Evolutionary conservation across 2,329 filamentous ascomycete genomes (phyloP).

Genomic region (Ophiobolus disseminans): DNA sequence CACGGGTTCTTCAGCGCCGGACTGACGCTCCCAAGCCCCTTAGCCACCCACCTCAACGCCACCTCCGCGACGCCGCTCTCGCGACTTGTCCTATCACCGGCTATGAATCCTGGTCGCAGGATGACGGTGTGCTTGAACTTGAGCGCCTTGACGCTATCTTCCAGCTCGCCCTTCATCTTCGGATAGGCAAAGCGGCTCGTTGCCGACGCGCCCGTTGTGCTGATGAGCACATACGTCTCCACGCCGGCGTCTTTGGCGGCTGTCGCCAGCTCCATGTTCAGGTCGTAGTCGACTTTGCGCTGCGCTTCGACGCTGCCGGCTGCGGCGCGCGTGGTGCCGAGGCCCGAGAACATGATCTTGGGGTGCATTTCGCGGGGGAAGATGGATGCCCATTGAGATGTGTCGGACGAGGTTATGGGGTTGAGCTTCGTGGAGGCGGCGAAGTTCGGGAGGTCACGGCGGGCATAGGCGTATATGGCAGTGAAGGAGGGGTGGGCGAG

Average conservation of each 20-base stretch:
- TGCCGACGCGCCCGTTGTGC: slow-evolving; percentile 61
- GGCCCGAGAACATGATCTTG: slow-evolving; percentile 73
- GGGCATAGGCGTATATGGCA: slow-evolving; percentile 69
- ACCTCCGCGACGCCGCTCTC: slow-evolving; percentile 55
- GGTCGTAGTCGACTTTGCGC: slow-evolving; percentile 85
- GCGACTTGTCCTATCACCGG: slow-evolving; percentile 64
- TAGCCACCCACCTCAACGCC: slow-evolving; percentile 63
- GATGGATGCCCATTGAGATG: slow-evolving; percentile 68
- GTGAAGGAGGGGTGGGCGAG: slow-evolving; percentile 62
- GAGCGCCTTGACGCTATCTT: slow-evolving; percentile 74
- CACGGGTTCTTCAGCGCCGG: slow-evolving; percentile 65
- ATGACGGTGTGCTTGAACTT: slow-evolving; percentile 82
- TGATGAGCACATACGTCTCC: slow-evolving; percentile 80
- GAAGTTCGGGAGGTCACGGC: slow-evolving; percentile 64
- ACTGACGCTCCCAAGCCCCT: slow-evolving; percentile 57
- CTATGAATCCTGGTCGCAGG: slow-evolving; percentile 74
- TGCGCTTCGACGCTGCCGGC: slow-evolving; percentile 81
- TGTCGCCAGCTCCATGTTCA: slow-evolving; percentile 80
- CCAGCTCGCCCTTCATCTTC: slow-evolving; percentile 86
- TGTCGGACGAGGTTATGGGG: slow-evolving; percentile 70
- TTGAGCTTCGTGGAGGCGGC: slow-evolving; percentile 66
- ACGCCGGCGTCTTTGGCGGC: slow-evolving; percentile 76
- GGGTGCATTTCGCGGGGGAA: slow-evolving; percentile 67
- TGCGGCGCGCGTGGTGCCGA: slow-evolving; percentile 78
- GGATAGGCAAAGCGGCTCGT: slow-evolving; percentile 61